phyloP scores from a whole-genome alignment of 2,329 filamentous ascomycete genomes.

The Aspergillus thermomutatus region DNA sequence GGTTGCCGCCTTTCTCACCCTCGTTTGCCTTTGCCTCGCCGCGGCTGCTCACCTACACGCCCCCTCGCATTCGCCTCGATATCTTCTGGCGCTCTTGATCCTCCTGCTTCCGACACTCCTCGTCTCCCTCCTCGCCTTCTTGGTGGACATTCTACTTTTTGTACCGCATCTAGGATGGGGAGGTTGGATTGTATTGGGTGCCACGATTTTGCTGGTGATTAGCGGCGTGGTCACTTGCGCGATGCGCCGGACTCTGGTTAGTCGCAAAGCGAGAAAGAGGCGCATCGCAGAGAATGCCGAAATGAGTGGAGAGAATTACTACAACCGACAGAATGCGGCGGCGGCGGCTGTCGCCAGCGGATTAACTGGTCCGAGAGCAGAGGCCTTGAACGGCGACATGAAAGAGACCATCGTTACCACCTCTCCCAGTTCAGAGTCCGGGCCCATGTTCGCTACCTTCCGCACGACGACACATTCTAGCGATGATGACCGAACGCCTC shows the following conservation, averaged over 20 bases:
- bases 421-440: conserved; percentile 50
- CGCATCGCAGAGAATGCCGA: conserved; percentile 91
- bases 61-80: conserved; percentile 85
- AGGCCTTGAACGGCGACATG: conserved; percentile 46
- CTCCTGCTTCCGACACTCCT: conserved; percentile 82
- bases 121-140: conserved; percentile 78
- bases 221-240: conserved; percentile 86
- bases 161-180: conserved; percentile 93
- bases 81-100: conserved; percentile 79
- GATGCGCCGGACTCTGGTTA: conserved; percentile 88
- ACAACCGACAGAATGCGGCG: conserved; percentile 57
- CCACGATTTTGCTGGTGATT: conserved; percentile 78
- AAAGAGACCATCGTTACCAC: conserved; percentile 58
- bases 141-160: conserved; percentile 91
- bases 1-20: conserved; percentile 77
- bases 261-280: conserved; percentile 87
- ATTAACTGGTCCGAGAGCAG: conserved; percentile 12
- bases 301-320: conserved; percentile 94
- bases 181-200: conserved; percentile 86
- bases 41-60: conserved; percentile 79
- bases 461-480: conserved; percentile 29
- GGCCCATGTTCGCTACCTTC: conserved; percentile 48
- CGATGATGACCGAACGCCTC: conserved; percentile 41
- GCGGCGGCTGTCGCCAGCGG: conserved; percentile 22
- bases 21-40: conserved; percentile 79